Conservation (phyloP, 2,329 filamentous ascomycete species). For the Chrysoporthe puriensis region DNA sequence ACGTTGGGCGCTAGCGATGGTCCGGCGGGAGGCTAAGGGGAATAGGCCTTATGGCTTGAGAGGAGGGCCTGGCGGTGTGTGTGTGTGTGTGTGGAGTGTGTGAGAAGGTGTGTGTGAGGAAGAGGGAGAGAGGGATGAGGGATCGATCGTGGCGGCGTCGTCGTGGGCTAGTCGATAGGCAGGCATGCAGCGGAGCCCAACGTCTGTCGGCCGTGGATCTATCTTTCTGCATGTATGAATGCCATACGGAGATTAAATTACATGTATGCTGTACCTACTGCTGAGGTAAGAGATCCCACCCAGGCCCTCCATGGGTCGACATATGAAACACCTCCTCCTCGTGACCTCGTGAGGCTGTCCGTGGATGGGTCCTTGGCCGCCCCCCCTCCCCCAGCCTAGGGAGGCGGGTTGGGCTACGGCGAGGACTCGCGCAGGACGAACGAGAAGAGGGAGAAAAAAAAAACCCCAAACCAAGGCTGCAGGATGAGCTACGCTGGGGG, state of each 20-base stretch:
- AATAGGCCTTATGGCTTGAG: neutral
- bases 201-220: neutral
- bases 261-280: neutral
- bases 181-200: conserved; percentile 6
- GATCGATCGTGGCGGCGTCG: neutral
- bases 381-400: neutral
- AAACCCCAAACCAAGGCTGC: neutral
- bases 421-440: neutral
- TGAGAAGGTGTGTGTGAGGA: neutral
- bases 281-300: neutral
- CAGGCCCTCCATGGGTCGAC: neutral
- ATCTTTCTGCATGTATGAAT: neutral
- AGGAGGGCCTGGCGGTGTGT: neutral
- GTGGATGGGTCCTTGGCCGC: neutral
- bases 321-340: conserved; percentile 1
- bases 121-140: neutral
- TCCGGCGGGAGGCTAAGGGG: conserved; percentile 1
- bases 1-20: neutral
- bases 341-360: conserved; percentile 7
- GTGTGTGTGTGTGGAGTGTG: neutral
- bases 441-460: neutral
- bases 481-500: neutral
- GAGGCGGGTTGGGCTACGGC: neutral
- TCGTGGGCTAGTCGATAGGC: neutral
- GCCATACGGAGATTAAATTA: neutral